Base-by-base conservation (phyloP, 805 yeast species). In the Trichomonascus vanleenenianus region DNA sequence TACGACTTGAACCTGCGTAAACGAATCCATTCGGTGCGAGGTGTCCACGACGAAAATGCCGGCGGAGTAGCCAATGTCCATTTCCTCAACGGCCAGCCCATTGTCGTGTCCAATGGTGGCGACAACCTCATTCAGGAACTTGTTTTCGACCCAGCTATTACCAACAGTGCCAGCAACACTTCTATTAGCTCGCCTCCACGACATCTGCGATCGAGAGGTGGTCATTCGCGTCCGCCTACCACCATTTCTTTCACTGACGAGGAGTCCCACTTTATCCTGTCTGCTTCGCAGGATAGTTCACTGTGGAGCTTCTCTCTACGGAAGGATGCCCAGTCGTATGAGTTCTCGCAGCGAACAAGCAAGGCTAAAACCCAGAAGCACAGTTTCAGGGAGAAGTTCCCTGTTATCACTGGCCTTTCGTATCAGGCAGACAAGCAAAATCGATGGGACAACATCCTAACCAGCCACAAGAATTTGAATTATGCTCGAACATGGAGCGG, bases 321-420 rank as follows among this genome's bases (percentile, higher is more conserved):
- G 56, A 93, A 93, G 62, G 97, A 93, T 63, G 94, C 97, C 0
- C 99, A 93, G 65, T 85, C 95, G 3, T 96, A 86, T 58, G 94
- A 88, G 60, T 67, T 93, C 57, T 88, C 97, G 0, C 97, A 89
- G 64, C 76, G 84, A 53, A 68, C 46, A 1, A 19, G 42, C 45
- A 40, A 50, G 46, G 27, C 44, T 39, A 34, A 30, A 25, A 49
- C 43, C 14, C n/a, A 18, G 15, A 35, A 30, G 31, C 40, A 16
- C 8, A 6, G 18, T 8, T 66, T 76, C 56, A 76, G 74, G 48
- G 88, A 78, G 46, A 85, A 85, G 56, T 80, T 86, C 55, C 83
- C 96, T 2, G 93, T 86, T 51, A 78, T 86, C 49, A 69, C 77
- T 4, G 70, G 76, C 39, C 72, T 89, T 53, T 81, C 91, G 1